These are phyloP conservation scores for Leccinum boreale DNA, from an alignment of 768 basidiomycete genomes.

Conservation along the genomic window DNA sequence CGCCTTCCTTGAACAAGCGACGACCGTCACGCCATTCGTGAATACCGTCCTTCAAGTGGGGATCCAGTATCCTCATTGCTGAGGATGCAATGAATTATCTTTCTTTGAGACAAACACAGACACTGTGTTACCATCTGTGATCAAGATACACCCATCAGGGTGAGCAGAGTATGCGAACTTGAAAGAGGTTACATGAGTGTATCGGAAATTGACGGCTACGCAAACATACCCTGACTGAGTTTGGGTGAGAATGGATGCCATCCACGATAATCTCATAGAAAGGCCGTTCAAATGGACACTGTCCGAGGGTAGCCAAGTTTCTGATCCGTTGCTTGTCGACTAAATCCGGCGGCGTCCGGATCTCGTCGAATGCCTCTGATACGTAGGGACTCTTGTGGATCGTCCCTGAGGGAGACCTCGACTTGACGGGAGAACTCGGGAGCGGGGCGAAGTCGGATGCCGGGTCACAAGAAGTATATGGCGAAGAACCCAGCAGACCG, in stretches of 20 bases:
- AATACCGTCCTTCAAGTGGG: slow-evolving; percentile 75
- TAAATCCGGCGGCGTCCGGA: slow-evolving; percentile 53
- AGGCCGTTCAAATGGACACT: slow-evolving; percentile 57
- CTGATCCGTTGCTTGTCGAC: slow-evolving; percentile 32
- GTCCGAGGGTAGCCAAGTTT: slow-evolving; percentile 39
- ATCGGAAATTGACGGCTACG: neutral
- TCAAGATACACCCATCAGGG: slow-evolving; percentile 82
- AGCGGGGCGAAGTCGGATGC: slow-evolving; percentile 31
- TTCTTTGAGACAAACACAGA: neutral
- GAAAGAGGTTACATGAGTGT: neutral
- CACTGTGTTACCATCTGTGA: slow-evolving; percentile 73
- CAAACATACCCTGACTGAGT: slow-evolving; percentile 72
- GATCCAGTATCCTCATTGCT: slow-evolving; percentile 89
- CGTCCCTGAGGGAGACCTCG: slow-evolving; percentile 6
- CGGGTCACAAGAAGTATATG: slow-evolving; percentile 47
- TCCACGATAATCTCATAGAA: slow-evolving; percentile 91
- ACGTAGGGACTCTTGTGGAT: slow-evolving; percentile 25
- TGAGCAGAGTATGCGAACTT: slow-evolving; percentile 82
- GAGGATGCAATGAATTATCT: slow-evolving; percentile 1
- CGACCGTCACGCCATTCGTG: slow-evolving; percentile 88
- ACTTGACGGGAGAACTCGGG: slow-evolving; percentile 13
- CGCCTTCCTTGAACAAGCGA: slow-evolving; percentile 76
- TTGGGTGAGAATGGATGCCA: slow-evolving; percentile 88
- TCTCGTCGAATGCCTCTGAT: slow-evolving; percentile 64
- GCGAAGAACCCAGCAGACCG: slow-evolving; percentile 78